Conservation (phyloP, 2,329 filamentous ascomycete species). For the Graphilbum sp. region DNA sequence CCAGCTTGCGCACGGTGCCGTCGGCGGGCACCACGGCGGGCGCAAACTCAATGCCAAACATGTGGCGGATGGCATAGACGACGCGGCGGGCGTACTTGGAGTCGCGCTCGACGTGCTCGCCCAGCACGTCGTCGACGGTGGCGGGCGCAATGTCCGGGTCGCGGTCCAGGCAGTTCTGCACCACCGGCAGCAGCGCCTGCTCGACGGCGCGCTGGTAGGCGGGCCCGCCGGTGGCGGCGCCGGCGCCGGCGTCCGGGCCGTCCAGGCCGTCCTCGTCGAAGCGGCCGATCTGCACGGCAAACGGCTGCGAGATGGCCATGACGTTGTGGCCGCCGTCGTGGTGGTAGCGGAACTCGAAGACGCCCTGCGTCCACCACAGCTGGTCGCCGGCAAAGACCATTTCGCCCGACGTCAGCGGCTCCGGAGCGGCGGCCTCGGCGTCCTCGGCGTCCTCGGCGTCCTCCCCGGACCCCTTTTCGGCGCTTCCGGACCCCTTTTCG, state of each 20-base stretch:
- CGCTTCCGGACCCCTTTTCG: too few species aligned
- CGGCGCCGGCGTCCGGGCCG: neutral
- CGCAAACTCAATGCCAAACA: slow-evolving; percentile 95
- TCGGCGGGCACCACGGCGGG: slow-evolving; percentile 85
- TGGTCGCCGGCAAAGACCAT: slow-evolving; percentile 84
- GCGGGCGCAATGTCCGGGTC: slow-evolving; percentile 81
- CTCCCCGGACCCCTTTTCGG: too few species aligned
- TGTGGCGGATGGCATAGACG: slow-evolving; percentile 86
- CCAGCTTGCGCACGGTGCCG: slow-evolving; percentile 75
- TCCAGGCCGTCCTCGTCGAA: slow-evolving; percentile 64
- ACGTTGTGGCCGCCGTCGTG: slow-evolving; percentile 85
- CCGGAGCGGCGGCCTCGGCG: neutral
- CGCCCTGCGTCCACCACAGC: slow-evolving; percentile 91
- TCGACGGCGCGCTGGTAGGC: slow-evolving; percentile 54
- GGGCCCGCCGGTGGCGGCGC: slow-evolving; percentile 24
- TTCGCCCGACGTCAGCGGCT: slow-evolving; percentile 48
- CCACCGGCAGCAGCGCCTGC: slow-evolving; percentile 59
- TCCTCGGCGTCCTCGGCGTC: slow-evolving; percentile 35
- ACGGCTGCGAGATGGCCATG: slow-evolving; percentile 85
- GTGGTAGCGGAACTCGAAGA: slow-evolving; percentile 95
- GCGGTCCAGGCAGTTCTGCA: slow-evolving; percentile 84
- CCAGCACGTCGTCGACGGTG: slow-evolving; percentile 66
- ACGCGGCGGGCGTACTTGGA: slow-evolving; percentile 79
- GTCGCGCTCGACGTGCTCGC: slow-evolving; percentile 68
- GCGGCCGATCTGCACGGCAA: slow-evolving; percentile 70